These are phyloP conservation scores for Cenchrus purpureus DNA, from an alignment of 176 grass and related monocot species.

Conservation along the genomic window DNA sequence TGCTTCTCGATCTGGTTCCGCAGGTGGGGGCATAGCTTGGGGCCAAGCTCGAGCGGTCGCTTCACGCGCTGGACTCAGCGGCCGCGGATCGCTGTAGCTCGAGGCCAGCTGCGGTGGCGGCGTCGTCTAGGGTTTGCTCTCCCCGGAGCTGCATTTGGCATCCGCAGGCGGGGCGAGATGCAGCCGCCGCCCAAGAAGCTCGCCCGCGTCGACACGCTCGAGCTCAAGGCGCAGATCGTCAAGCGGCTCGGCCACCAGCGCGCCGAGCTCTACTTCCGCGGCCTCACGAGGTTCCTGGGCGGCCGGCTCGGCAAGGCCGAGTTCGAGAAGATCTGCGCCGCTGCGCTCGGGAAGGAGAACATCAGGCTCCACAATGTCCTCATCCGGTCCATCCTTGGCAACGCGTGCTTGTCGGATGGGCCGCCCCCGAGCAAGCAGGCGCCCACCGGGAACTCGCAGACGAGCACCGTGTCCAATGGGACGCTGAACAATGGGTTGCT, in stretches of 20 bases:
- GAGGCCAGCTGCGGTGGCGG: not conserved
- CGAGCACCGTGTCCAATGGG: conserved; percentile 48
- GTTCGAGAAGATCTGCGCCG: conserved; percentile 64
- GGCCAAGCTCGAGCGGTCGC: conserved; percentile 20
- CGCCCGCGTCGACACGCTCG: conserved; percentile 55
- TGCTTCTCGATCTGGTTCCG: conserved; percentile 43
- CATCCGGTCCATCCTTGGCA: conserved; percentile 60
- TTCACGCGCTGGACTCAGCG: not conserved
- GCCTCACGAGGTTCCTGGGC: conserved; percentile 56
- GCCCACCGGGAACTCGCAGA: conserved; percentile 65
- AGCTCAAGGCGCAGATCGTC: conserved; percentile 60
- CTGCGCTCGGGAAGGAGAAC: conserved; percentile 65
- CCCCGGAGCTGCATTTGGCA: conserved; percentile 28
- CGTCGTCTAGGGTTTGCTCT: conserved; percentile 44
- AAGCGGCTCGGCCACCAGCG: conserved; percentile 61
- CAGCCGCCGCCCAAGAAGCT: conserved; percentile 51
- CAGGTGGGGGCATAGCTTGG: conserved; percentile 14
- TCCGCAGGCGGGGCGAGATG: conserved; percentile 35
- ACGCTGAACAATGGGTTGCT: conserved; percentile 35
- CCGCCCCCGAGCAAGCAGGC: conserved; percentile 53
- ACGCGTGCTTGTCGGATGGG: conserved; percentile 37
- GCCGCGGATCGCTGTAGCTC: conserved; percentile 9
- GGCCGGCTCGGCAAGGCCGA: conserved; percentile 59
- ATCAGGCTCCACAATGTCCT: conserved; percentile 67
- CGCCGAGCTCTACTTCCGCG: conserved; percentile 52